Conservation (phyloP, 129 eudicot genomes). For the Lonicera japonica region DNA sequence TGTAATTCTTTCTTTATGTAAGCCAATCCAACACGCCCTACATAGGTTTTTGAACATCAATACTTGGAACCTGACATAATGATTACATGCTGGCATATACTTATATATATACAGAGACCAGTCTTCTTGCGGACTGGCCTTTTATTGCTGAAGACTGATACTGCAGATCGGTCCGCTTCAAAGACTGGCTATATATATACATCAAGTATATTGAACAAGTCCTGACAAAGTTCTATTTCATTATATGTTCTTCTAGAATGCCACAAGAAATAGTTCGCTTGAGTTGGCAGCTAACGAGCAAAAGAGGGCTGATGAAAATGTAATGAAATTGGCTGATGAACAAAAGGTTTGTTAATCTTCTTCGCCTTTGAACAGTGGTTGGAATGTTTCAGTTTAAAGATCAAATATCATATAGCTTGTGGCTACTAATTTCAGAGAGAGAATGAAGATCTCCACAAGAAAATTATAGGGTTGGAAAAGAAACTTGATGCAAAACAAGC, state of each 20-base stretch:
- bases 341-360: constrained; percentile 58
- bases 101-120: too few species aligned
- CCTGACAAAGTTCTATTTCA: background rate
- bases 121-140: too few species aligned
- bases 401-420: background rate
- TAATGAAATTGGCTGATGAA: constrained; percentile 71
- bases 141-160: too few species aligned
- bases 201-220: background rate
- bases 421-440: constrained; percentile 41
- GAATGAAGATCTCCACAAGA: constrained; percentile 58
- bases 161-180: too few species aligned
- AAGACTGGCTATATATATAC: too few species aligned
- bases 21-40: too few species aligned
- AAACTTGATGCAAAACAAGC: constrained; percentile 75
- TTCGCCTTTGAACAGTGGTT: constrained; percentile 1
- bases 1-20: too few species aligned
- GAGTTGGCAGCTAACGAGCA: constrained; percentile 73
- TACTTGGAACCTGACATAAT: too few species aligned
- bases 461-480: constrained; percentile 51
- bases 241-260: constrained; percentile 53
- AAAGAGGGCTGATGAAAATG: constrained; percentile 68
- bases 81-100: too few species aligned
- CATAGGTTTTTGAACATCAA: too few species aligned
- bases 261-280: constrained; percentile 49
- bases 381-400: constrained; percentile 1